Conservation (phyloP, 306 rosid genomes). For the Fragaria vesca region DNA sequence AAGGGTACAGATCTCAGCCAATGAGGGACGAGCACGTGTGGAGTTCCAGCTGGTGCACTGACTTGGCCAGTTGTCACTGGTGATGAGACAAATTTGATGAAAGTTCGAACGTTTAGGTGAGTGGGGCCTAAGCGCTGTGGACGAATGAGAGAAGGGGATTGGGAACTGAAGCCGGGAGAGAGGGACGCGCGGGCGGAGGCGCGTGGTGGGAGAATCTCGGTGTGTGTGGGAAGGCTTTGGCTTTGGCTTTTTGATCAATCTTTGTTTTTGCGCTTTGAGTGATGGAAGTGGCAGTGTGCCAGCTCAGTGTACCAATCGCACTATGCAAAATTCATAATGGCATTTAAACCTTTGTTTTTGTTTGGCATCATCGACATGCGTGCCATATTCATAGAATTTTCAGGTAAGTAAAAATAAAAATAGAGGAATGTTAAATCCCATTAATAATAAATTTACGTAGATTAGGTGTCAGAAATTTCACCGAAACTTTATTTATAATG, state of each 20-base stretch:
- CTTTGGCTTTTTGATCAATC: background rate
- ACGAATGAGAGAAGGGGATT: background rate
- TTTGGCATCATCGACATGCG: background rate
- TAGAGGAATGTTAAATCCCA: too few relatives aligned
- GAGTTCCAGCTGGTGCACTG: constrained; percentile 45
- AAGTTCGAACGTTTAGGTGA: background rate
- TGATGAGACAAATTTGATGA: background rate
- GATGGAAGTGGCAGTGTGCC: constrained; percentile 36
- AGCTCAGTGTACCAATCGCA: constrained; percentile 43
- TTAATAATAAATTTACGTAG: too few relatives aligned
- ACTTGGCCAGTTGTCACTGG: constrained; percentile 57
- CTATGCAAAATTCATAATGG: constrained; percentile 9
- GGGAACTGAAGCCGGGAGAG: background rate
- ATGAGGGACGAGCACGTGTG: background rate
- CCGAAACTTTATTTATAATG: too few relatives aligned
- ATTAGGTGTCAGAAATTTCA: background rate
- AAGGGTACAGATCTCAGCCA: constrained; percentile 18
- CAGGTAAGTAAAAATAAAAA: background rate
- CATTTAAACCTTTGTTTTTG: background rate
- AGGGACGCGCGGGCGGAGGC: background rate
- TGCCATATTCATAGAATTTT: background rate
- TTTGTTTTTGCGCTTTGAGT: too few relatives aligned
- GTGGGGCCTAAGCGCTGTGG: background rate
- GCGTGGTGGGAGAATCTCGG: background rate
- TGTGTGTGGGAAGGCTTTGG: background rate